Evolutionary conservation across 305 asterid species (phyloP), one percentile per base, ranked within the genome.

Genomic region (Fraxinus angustifolia): DNA sequence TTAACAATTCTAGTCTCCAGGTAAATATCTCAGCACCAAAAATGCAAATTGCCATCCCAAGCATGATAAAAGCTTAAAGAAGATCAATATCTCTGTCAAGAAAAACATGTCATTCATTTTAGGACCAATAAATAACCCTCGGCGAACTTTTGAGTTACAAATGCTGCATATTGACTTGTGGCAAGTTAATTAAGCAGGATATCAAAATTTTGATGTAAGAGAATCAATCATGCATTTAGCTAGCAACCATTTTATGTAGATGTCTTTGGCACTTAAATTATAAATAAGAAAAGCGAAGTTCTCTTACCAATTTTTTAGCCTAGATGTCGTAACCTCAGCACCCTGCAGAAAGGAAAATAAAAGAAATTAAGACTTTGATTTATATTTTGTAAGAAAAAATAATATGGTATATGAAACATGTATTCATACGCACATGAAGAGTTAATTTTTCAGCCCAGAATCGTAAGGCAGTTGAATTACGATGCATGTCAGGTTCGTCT

Each of bases 401-500:
- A n/a, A 19, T 45, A 67, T 76, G 62, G 17, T 0, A 17, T 30
- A 73, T 79, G 2, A 17, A 80, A 74, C 40, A 76, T 40, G 77
- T 50, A 81, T 33, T 78, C 35, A 58, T 80, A 86, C 94, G 91
- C 85, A 93, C 99, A 79, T 88, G 91, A 82, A 75, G 88, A 87
- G 98, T 94, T 86, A 96, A 84, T 85, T 87, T 90, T 38, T 90
- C 96, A 71, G 98, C 94, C 98, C 98, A 96, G 8, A 28, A 50
- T 50, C 86, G 88, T 76, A 96, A 87, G 3, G 90, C 75, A 77
- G 85, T 34, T 77, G 92, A 88, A 85, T 94, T 94, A 53, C 98
- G 95, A 83, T 96, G 98, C 98, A 96, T 89, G 80, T 92, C 97
- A 73, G 98, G 98, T 88, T 96, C 98, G 17, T 88, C 89, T 73